A percentile compares a stretch with the other conserved stretches of the same genome.
These are phyloP conservation scores for Juglanconis sp. DNA, from an alignment of 2,329 filamentous ascomycete genomes.

Conservation along the genomic window DNA sequence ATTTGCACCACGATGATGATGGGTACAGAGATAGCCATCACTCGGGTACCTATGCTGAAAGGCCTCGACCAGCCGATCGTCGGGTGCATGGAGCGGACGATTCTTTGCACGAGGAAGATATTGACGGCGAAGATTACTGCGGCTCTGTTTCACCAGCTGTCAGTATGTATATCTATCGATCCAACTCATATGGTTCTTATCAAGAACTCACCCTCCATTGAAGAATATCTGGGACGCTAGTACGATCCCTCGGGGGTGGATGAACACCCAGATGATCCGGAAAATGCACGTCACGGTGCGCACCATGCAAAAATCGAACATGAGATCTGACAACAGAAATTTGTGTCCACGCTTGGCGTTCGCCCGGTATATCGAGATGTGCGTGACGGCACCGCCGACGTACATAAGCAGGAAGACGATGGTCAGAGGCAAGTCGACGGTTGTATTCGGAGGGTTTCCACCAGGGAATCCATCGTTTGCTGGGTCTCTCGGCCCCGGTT, in stretches of 20 bases:
- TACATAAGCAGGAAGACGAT: slow-evolving; percentile 25
- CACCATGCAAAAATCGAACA: slow-evolving; percentile 37
- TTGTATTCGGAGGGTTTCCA: slow-evolving; percentile 7
- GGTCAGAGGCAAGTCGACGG: slow-evolving; percentile 24
- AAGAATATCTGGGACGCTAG: slow-evolving; percentile 34
- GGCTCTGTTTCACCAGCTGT: slow-evolving; percentile 23
- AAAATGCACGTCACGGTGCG: slow-evolving; percentile 32
- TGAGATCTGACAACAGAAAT: slow-evolving; percentile 33
- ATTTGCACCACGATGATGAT: slow-evolving; percentile 31
- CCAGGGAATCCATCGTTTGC: slow-evolving; percentile 10
- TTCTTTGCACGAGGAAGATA: slow-evolving; percentile 36
- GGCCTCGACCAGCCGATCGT: slow-evolving; percentile 31
- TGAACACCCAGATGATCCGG: slow-evolving; percentile 33
- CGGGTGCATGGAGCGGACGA: slow-evolving; percentile 36
- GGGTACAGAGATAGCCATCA: slow-evolving; percentile 27
- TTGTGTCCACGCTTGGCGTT: slow-evolving; percentile 35
- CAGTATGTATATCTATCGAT: not conserved
- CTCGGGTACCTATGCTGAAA: slow-evolving; percentile 23
- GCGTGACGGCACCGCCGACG: slow-evolving; percentile 22
- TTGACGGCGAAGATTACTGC: slow-evolving; percentile 35
- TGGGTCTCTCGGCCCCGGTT: not conserved
- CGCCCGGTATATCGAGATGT: slow-evolving; percentile 23
- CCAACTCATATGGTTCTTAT: not conserved
- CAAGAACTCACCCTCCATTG: slow-evolving; percentile 30
- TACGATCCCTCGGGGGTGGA: slow-evolving; percentile 25